Evolutionary conservation across 192 early-diverging fungal species (phyloP), one percentile per base, ranked within the genome.

Genomic region (Linnemannia exigua): DNA sequence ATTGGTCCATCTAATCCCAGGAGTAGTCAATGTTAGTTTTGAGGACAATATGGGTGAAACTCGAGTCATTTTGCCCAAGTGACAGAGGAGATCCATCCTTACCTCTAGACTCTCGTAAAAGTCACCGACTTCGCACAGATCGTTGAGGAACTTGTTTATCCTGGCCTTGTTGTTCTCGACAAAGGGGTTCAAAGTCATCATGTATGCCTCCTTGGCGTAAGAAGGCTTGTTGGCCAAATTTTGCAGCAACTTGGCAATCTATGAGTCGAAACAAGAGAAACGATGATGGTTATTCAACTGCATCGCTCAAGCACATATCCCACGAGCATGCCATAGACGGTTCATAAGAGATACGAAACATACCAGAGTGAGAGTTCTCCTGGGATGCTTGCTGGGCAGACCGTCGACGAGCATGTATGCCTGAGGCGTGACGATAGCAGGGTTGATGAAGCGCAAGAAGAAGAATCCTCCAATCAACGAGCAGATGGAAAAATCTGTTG

Each of bases 381-480:
- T 91, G 31, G 96, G 96, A 50, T 95, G 90, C 80, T 93, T 92
- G 28, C 94, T 91, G 5, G 97, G 96, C 47, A 93, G 92, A 69
- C 90, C 91, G 67, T 98, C 96, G 33, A 97, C 92, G 41, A 98
- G 88, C 96, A 97, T 97, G 90, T 97, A 96, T n/a, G 95, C 95
- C 80, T 98, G 93, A 6, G 98, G 97, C 1, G 97, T 97, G 66
- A 99, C 97, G 78, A 99, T 97, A 0, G 98, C 97, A n/a, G 98
- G 98, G 84, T 99, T 99, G 78, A 99, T 92, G 87, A 97, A 99
- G 46, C 98, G 95, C 79, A 99, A 88, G 76, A 99, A 96, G 79
- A 99, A 99, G 87, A 99, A 98, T 11, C 97, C 97, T 47, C 98
- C 98, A 88, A 99, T 98, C 41, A 98, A 89, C 67, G 98, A 98